A percentile compares a stretch with the other conserved stretches of the same genome.
These are phyloP conservation scores for Argentina anserina DNA, from an alignment of 306 rosid species.

Conservation along the genomic window DNA sequence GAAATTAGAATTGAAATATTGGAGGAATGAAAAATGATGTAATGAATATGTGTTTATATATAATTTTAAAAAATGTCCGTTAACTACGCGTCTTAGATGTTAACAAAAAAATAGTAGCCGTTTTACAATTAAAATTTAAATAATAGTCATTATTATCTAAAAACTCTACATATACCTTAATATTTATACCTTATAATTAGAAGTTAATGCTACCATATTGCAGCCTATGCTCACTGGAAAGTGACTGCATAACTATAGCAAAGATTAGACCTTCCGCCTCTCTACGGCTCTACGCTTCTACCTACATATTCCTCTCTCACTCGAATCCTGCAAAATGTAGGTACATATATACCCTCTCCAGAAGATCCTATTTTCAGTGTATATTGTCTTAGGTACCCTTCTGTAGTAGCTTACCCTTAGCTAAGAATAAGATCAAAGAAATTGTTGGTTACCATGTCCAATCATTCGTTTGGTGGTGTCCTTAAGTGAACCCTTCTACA, in stretches of 20 bases:
- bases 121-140: no score
- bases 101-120: no score
- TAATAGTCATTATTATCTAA: no score
- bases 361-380: background rate
- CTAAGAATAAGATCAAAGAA: constrained; percentile 35
- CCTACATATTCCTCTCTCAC: constrained; percentile 33
- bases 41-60: no score
- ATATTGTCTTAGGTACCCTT: constrained; percentile 13
- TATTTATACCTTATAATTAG: no score
- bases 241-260: constrained; percentile 44
- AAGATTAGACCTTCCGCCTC: constrained; percentile 34
- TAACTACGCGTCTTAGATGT: no score
- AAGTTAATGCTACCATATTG: constrained; percentile 21
- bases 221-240: constrained; percentile 16
- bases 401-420: constrained; percentile 1
- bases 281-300: background rate
- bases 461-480: constrained; percentile 74
- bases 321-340: constrained; percentile 23
- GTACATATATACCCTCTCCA: constrained; percentile 2
- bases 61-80: no score
- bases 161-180: no score
- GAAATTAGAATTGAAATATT: no score
- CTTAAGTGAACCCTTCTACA: constrained; percentile 21
- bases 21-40: no score
- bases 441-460: constrained; percentile 47